These are phyloP conservation scores for Hagleromyces aurorensis DNA, from an alignment of 805 yeast species.

Conservation along the genomic window DNA sequence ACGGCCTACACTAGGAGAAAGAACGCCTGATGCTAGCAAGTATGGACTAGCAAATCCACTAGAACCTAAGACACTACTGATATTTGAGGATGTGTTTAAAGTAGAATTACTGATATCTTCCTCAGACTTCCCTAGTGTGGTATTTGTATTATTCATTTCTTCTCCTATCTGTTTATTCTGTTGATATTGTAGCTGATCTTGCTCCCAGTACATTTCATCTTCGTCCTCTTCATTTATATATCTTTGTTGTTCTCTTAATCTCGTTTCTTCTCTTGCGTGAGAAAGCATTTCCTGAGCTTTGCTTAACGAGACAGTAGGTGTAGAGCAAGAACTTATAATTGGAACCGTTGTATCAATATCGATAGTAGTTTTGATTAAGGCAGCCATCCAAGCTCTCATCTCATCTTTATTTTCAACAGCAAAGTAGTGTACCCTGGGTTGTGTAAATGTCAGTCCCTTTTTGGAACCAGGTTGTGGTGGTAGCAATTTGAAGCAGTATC, in stretches of 20 bases:
- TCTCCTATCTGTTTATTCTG: constrained; percentile 4
- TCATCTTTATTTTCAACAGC: constrained; percentile 90
- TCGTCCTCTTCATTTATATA: constrained; percentile 24
- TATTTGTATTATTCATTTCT: constrained; percentile 3
- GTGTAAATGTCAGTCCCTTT: constrained; percentile 92
- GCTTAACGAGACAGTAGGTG: constrained; percentile 87
- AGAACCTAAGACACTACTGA: constrained; percentile 22
- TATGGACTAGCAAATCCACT: constrained; percentile 62
- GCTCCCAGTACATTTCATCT: constrained; percentile 27
- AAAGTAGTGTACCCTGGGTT: constrained; percentile 91
- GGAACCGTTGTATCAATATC: constrained; percentile 92
- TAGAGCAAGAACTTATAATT: constrained; percentile 82
- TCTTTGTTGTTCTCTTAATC: constrained; percentile 41
- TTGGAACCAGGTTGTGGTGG: constrained; percentile 98
- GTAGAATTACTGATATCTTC: constrained; percentile 13
- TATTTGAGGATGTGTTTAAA: constrained; percentile 10
- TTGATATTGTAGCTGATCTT: constrained; percentile 17
- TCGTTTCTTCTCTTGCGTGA: constrained; percentile 71
- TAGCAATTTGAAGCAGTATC: constrained; percentile 81
- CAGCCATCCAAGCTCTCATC: constrained; percentile 92
- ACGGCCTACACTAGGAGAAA: constrained; percentile 39
- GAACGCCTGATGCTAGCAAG: constrained; percentile 52
- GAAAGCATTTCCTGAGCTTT: constrained; percentile 82
- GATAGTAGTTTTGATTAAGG: constrained; percentile 90
- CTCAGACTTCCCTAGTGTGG: constrained; percentile 14